These are phyloP conservation scores for Litsea cubeba DNA, from an alignment of 164 flowering plant species.

Conservation along the genomic window DNA sequence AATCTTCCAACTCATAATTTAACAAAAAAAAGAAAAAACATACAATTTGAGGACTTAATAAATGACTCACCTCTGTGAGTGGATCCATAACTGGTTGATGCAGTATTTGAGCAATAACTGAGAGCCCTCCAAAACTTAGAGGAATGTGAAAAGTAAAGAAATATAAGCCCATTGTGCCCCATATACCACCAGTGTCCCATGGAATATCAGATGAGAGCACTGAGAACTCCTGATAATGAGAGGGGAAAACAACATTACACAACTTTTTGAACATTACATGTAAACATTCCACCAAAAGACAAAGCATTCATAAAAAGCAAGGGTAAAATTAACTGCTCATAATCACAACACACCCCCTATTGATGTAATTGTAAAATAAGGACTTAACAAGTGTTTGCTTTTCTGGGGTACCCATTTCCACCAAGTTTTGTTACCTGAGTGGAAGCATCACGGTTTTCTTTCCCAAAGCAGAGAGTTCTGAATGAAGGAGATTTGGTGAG, in stretches of 20 bases:
- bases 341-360: too few species aligned
- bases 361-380: too few species aligned
- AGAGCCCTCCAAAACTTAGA: slow-evolving; percentile 72
- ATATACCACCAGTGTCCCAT: slow-evolving; percentile 54
- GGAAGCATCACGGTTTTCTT: too few species aligned
- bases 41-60: too few species aligned
- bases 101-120: slow-evolving; percentile 45
- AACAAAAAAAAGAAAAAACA: neutral
- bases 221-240: slow-evolving; percentile 49
- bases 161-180: slow-evolving; percentile 66
- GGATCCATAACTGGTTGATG: slow-evolving; percentile 56
- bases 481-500: too few species aligned
- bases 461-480: too few species aligned
- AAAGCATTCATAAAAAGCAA: too few species aligned
- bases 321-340: too few species aligned
- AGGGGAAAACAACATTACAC: neutral
- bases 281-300: neutral
- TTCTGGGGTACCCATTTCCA: too few species aligned
- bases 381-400: too few species aligned
- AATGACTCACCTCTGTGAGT: slow-evolving; percentile 47
- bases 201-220: slow-evolving; percentile 45
- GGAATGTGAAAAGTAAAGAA: slow-evolving; percentile 79
- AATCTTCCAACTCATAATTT: too few species aligned
- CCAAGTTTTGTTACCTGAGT: too few species aligned
- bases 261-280: neutral